phyloP scores from a whole-genome alignment of 1,284 basidiomycete species.

The Apiotrichum brassicae region DNA sequence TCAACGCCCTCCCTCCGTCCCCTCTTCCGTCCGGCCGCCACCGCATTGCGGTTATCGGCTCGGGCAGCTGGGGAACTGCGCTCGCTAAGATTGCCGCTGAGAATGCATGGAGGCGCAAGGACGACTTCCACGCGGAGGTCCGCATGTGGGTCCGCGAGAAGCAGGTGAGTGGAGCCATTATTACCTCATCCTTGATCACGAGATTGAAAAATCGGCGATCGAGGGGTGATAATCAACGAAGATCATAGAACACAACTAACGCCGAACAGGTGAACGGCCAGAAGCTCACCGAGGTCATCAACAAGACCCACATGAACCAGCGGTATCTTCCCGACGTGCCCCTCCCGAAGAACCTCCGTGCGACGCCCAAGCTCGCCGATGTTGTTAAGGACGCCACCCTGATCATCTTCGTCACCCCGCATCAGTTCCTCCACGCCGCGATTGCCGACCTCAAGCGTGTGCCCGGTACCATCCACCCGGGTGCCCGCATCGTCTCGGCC shows the following conservation, averaged over 20 bases:
- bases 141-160: slow-evolving; percentile 53
- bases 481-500: slow-evolving; percentile 49
- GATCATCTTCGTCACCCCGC: slow-evolving; percentile 54
- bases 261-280: slow-evolving; percentile 50
- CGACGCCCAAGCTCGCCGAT: slow-evolving; percentile 50
- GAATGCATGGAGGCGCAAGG: slow-evolving; percentile 47
- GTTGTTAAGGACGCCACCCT: slow-evolving; percentile 53
- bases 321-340: slow-evolving; percentile 54
- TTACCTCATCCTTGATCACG: too few relatives aligned
- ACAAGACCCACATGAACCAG: slow-evolving; percentile 54
- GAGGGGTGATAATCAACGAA: too few relatives aligned
- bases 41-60: slow-evolving; percentile 54
- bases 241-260: background rate
- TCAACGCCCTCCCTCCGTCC: slow-evolving; percentile 33
- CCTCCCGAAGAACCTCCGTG: slow-evolving; percentile 53
- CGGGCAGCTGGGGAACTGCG: slow-evolving; percentile 53
- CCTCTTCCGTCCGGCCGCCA: slow-evolving; percentile 47
- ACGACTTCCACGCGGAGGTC: slow-evolving; percentile 50
- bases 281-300: slow-evolving; percentile 54
- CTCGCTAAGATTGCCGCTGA: slow-evolving; percentile 54
- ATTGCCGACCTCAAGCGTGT: slow-evolving; percentile 43
- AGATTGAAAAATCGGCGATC: too few relatives aligned
- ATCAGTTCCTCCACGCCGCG: slow-evolving; percentile 47
- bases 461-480: slow-evolving; percentile 45
- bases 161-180: slow-evolving; percentile 31